Conservation (phyloP, 1,139 yeast species). For the Yamadazyma triangularis region DNA sequence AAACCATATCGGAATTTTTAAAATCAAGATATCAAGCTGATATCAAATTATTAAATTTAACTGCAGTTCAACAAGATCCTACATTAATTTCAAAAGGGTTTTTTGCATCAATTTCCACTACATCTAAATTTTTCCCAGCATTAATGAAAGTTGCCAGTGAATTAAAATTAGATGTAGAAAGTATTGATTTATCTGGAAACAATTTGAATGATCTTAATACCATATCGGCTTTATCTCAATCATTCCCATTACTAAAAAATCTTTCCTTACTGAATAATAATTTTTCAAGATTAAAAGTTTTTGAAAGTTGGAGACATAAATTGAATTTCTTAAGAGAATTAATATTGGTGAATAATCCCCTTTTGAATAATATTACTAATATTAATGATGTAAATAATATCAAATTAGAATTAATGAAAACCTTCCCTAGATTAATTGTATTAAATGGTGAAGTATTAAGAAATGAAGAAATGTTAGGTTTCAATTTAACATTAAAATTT, state of each 20-base stretch:
- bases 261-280: conserved; percentile 76
- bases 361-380: conserved; percentile 31
- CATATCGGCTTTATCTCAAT: conserved; percentile 62
- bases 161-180: conserved; percentile 52
- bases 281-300: conserved; percentile 50
- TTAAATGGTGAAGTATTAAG: conserved; percentile 77
- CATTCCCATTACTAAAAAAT: conserved; percentile 74
- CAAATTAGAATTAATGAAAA: conserved; percentile 58
- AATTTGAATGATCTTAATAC: conserved; percentile 57
- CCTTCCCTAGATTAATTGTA: conserved; percentile 75
- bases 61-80: conserved; percentile 65
- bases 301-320: conserved; percentile 79
- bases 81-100: conserved; percentile 59
- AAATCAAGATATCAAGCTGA: conserved; percentile 63
- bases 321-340: conserved; percentile 71
- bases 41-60: conserved; percentile 63
- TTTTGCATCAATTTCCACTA: conserved; percentile 53
- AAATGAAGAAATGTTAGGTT: conserved; percentile 58
- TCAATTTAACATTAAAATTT: conserved; percentile 57
- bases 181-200: conserved; percentile 74
- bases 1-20: conserved; percentile 58
- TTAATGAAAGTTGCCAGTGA: conserved; percentile 77
- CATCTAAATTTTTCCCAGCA: conserved; percentile 86
- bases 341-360: conserved; percentile 73
- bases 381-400: conserved; percentile 34